Evolutionary conservation across 2,329 filamentous ascomycete species (phyloP), one percentile per base, ranked within the genome.

Genomic region (Cercospora zeina): DNA sequence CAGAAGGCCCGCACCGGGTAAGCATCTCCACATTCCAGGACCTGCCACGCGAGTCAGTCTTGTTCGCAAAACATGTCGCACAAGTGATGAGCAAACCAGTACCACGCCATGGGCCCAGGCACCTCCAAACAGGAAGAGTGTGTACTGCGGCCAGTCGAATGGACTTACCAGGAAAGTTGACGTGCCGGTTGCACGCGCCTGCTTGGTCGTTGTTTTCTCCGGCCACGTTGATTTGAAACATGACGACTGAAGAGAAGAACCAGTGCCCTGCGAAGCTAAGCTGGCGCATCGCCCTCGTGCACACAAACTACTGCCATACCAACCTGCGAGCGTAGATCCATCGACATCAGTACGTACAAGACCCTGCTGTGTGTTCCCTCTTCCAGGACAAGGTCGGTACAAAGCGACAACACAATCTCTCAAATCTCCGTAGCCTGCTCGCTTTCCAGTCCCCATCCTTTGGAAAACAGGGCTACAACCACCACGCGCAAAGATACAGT

Each of bases 341-440:
- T 49, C 55, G 37, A 31, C 37, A 50, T 45, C 51, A 33, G 21
- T 33, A 13, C 47, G 33, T 39, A 31, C 42, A 34, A 33, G 19
- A 34, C 34, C 14, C 13, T 53, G 24, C 16, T 24, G 14, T 33
- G 47, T 51, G 24, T n/a, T 10, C 19, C 39, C 47, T 11, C 13
- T 19, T 16, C 56, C 27, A 30, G 56, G 56, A 58, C 45, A 45
- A 51, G 45, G 39, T 51, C 27, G 56, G 56, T 58, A 58, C 56
- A 27, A 36, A 9, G 30, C 30, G 34, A 42, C 57, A 33, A 27
- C 13, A 39, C 51, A 53, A 45, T 45, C 42, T 53, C 45, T 27
- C 42, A 58, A 58, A 53, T 60, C 53, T 63, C 57, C 58, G 57
- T 57, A 42, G 51, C 30, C 53, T 33, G 51, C 57, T 45, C 57